Percentiles rank a stretch among this genome's conserved stretches.
Evolutionary conservation across 108 stramenopile genomes (phyloP).

Genomic region (Discostella stelligeroides): DNA sequence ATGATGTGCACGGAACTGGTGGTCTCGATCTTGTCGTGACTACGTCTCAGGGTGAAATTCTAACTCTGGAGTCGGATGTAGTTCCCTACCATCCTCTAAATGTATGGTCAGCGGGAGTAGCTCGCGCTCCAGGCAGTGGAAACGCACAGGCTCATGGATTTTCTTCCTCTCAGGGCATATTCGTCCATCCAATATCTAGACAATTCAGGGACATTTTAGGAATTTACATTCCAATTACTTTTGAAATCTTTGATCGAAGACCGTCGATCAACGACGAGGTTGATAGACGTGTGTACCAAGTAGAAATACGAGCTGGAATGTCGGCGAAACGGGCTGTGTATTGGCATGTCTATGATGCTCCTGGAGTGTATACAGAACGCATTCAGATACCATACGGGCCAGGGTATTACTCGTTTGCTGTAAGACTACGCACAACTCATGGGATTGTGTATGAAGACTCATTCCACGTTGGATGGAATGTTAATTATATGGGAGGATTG

Average conservation of each 20-base stretch:
- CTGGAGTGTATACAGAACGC: slow-evolving; percentile 76
- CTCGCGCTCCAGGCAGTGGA: slow-evolving; percentile 56
- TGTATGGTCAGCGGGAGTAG: slow-evolving; percentile 77
- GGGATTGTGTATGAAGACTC: slow-evolving; percentile 81
- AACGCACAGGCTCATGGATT: slow-evolving; percentile 74
- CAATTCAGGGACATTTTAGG: slow-evolving; percentile 77
- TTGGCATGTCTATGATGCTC: slow-evolving; percentile 50
- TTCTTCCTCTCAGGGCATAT: slow-evolving; percentile 79
- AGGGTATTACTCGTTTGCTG: slow-evolving; percentile 71
- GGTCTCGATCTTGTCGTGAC: slow-evolving; percentile 75
- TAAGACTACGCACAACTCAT: slow-evolving; percentile 64
- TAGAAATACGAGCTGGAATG: slow-evolving; percentile 71
- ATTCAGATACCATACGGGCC: slow-evolving; percentile 75
- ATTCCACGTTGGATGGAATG: slow-evolving; percentile 83
- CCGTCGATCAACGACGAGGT: slow-evolving; percentile 72
- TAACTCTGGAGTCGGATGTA: slow-evolving; percentile 71
- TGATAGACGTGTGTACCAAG: slow-evolving; percentile 59
- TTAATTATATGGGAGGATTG: slow-evolving; percentile 77
- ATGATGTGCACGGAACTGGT: slow-evolving; percentile 83
- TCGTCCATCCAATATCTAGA: slow-evolving; percentile 75
- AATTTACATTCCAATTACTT: slow-evolving; percentile 76
- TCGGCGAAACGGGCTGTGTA: slow-evolving; percentile 54
- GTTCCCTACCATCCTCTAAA: slow-evolving; percentile 80
- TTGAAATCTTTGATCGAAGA: slow-evolving; percentile 83
- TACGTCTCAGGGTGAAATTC: slow-evolving; percentile 69